Percentiles rank a stretch among this genome's conserved stretches.
Evolutionary conservation across 176 grass and related monocot species (phyloP).

Genomic region (Oryza brachyantha): DNA sequence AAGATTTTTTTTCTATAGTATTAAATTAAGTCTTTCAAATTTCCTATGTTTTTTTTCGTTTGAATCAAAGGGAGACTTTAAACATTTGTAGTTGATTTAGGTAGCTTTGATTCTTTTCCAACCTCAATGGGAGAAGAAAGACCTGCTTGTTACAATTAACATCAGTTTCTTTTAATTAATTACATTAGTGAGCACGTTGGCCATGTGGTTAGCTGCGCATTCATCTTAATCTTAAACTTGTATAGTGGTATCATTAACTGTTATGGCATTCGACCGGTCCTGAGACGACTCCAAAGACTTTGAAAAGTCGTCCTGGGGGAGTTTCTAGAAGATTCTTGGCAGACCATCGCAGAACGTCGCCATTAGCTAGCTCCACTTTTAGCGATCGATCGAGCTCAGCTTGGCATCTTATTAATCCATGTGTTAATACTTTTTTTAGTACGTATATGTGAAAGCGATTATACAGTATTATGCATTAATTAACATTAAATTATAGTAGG

Average conservation of each 20-base stretch:
- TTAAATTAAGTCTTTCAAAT: too few species aligned
- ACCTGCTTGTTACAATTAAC: neutral
- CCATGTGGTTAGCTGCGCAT: neutral
- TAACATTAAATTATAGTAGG: neutral
- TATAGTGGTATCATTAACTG: neutral
- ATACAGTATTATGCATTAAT: neutral
- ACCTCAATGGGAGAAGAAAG: neutral
- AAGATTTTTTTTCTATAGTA: too few species aligned
- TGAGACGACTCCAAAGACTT: neutral
- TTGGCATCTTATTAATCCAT: neutral
- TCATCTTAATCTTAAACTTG: neutral
- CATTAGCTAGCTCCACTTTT: neutral
- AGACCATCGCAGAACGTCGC: constrained; percentile 14
- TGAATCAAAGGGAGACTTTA: too few species aligned
- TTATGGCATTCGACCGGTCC: neutral
- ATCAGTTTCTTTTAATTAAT: neutral
- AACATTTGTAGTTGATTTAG: neutral
- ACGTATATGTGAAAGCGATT: neutral
- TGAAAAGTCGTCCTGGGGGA: constrained; percentile 24
- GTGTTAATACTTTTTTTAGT: neutral
- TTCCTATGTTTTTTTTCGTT: too few species aligned
- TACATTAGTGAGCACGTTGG: neutral
- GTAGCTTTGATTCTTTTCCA: neutral
- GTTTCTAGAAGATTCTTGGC: constrained; percentile 28
- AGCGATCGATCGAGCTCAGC: neutral